These are phyloP conservation scores for Myxozyma vanderwaltii DNA, from an alignment of 805 yeast species.

Conservation along the genomic window DNA sequence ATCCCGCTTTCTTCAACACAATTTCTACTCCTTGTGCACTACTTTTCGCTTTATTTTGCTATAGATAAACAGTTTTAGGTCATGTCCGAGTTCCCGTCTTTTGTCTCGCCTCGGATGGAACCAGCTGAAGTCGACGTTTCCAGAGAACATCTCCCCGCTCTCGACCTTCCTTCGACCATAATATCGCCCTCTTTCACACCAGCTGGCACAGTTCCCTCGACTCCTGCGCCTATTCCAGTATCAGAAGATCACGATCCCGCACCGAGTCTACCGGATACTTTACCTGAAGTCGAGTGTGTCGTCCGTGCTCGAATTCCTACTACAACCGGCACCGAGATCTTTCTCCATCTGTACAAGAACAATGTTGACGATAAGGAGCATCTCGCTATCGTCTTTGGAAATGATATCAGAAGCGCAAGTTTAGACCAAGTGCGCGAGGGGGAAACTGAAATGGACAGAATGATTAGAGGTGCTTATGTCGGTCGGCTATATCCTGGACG, in stretches of 20 bases:
- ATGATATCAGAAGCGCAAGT: conserved; percentile 76
- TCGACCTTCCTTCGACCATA: conserved; percentile 14
- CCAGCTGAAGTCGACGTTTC: conserved; percentile 3
- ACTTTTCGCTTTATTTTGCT: no score
- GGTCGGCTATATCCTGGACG: conserved; percentile 92
- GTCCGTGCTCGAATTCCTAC: conserved; percentile 98
- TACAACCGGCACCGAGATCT: conserved; percentile 90
- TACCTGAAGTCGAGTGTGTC: conserved; percentile 82
- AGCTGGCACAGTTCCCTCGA: conserved; percentile 21
- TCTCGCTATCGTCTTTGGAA: conserved; percentile 95
- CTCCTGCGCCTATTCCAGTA: conserved; percentile 30
- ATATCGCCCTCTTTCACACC: conserved; percentile 32
- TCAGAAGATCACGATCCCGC: conserved; percentile 20
- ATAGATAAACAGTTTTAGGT: not conserved
- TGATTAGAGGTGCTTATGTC: conserved; percentile 98
- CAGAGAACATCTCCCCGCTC: not conserved
- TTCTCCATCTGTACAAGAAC: conserved; percentile 84
- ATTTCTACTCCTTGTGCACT: no score
- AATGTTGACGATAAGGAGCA: conserved; percentile 90
- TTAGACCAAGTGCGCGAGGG: conserved; percentile 61
- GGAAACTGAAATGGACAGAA: conserved; percentile 88
- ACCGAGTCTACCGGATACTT: conserved; percentile 36
- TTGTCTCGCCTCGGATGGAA: conserved; percentile 26
- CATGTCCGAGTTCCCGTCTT: conserved; percentile 27
- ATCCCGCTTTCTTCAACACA: no score